Evolutionary conservation across 768 basidiomycete genomes (phyloP), one percentile per base, ranked within the genome.

Genomic region (Suillus alpinus): DNA sequence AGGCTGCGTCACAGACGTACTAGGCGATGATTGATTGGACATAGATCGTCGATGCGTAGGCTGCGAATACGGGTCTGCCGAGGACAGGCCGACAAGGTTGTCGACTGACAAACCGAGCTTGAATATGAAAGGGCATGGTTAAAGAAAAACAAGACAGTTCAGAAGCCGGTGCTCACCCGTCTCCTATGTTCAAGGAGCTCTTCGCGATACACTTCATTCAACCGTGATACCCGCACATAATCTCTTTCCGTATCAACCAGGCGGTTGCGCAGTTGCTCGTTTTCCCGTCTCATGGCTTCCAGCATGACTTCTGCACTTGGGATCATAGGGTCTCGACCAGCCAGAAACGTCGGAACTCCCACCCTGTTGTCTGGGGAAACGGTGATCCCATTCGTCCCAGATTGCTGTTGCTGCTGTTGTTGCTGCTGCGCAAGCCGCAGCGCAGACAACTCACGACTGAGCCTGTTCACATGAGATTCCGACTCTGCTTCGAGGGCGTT

Each of bases 141-240:
- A 40, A 59, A 55, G 43, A 63, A 57, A 58, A 46, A 61, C 56
- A 53, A 59, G 49, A 53, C 51, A 10, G 46, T 36, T 40, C 40
- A 59, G 59, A 63, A 59, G 41, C 37, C 16, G 43, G 51, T 40
- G 59, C 92, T 75, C 74, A 92, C 91, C 72, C 90, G 78, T 65
- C 85, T 77, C 61, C 92, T 75, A 68, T 90, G 85, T 47, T 91
- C 87, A 58, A 94, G 86, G 62, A 94, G 75, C 73, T 94, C 92
- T 73, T 92, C 92, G 34, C 91, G 80, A 68, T 94, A 94, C 5
- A 92, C 82, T 66, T 94, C 92, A 64, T 93, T 94, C 69, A 92
- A 73, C 64, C 91, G 75, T 55, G 85, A 79, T 52, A 92, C 81
- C 36, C 88, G 83, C 62, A 91, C 82, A 68, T 87, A 93, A 65